phyloP scores from a whole-genome alignment of 306 rosid genomes.

The Elaeagnus macrophylla region DNA sequence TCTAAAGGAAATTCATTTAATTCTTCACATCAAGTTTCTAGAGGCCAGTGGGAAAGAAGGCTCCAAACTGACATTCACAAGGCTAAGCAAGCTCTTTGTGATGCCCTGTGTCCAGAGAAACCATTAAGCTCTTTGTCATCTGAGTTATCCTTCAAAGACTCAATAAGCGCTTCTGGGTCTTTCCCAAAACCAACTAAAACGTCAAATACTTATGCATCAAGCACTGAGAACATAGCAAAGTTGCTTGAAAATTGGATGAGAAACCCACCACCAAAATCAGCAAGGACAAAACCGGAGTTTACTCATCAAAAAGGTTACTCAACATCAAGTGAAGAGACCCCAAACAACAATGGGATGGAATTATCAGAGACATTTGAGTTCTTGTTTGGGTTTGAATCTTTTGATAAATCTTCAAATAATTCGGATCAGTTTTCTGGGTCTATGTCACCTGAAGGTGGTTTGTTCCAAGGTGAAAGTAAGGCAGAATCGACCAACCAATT shows the following conservation, averaged over 20 bases:
- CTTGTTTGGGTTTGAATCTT: constrained; percentile 47
- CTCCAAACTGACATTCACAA: constrained; percentile 76
- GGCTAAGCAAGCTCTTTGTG: constrained; percentile 75
- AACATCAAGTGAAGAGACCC: constrained; percentile 58
- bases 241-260: constrained; percentile 42
- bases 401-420: constrained; percentile 39
- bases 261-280: constrained; percentile 30
- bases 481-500: constrained; percentile 24
- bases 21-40: constrained; percentile 24
- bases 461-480: constrained; percentile 43
- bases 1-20: constrained; percentile 16
- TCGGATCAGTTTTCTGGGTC: constrained; percentile 52
- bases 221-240: constrained; percentile 42
- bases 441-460: constrained; percentile 37
- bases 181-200: neutral
- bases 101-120: constrained; percentile 63
- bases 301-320: constrained; percentile 21
- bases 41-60: constrained; percentile 98
- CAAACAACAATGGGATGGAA: constrained; percentile 13
- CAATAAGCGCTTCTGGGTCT: neutral
- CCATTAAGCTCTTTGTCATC: constrained; percentile 2
- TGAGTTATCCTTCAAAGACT: constrained; percentile 32
- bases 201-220: constrained; percentile 35
- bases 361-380: constrained; percentile 37
- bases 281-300: constrained; percentile 10